Evolutionary conservation across 1,139 yeast species (phyloP), one percentile per base, ranked within the genome.

Genomic region (Candida neerlandica): DNA sequence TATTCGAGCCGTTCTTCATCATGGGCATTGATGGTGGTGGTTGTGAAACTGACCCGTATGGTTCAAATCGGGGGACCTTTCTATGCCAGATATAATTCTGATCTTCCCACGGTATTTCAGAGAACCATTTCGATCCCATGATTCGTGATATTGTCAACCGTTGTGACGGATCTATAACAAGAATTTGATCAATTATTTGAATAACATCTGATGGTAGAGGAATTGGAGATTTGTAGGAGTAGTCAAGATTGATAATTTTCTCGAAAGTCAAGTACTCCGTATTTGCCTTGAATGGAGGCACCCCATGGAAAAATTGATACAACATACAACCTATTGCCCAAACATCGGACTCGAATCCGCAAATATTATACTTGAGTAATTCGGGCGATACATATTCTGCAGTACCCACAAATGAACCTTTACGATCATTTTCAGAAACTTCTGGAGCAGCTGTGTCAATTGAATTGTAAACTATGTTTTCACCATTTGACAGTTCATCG

Each of bases 251-350:
- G 59, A 90, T 87, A 58, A 95, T 91, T 64, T 92, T 91, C 63
- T 95, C 98, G 67, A 95, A 95, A 0, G 97, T 94, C 51, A 89
- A 76, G 62, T 91, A 95, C 67, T 95, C 99, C 48, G 96, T 94
- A n/a, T 87, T 75, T 0, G 96, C 99, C 63, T 92, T 94, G 71
- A 95, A 95, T 10, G 99, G 99, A 0, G 99, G 99, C 48, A 81
- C 80, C 1, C 99, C 99, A 19, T 96, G 90, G 58, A 95, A 86
- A 81, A 95, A 84, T 67, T 95, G 99, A 67, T 83, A 95, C 18
- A 95, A 67, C 15, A 95, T 88, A 68, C 99, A 95, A 1, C 97
- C 99, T 56, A 90, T 78, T 0, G 99, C 97, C 99, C 99, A 95
- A 10, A 94, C 77, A 66, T 95, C 99, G 44, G 96, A 84, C 47